Percentiles rank a stretch among this genome's conserved stretches.
These are phyloP conservation scores for Arachis monticola DNA, from an alignment of 331 rosid species.

Conservation along the genomic window DNA sequence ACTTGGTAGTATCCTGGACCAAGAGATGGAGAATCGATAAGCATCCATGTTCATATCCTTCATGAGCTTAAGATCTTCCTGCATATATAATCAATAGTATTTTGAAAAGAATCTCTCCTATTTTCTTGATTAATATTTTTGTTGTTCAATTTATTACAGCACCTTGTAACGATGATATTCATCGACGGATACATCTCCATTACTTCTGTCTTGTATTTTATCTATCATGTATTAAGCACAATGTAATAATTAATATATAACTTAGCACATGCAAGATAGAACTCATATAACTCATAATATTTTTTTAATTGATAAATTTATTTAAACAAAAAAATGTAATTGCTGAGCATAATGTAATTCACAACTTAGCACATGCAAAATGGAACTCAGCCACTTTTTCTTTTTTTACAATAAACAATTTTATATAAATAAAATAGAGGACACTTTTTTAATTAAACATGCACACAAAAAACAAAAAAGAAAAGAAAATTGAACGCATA, in stretches of 20 bases:
- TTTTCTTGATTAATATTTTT: constrained; percentile 5
- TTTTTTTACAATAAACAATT: too few species aligned
- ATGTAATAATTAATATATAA: neutral
- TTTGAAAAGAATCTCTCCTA: neutral
- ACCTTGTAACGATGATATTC: constrained; percentile 51
- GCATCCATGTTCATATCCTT: constrained; percentile 57
- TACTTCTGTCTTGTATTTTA: constrained; percentile 50
- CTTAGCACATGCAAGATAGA: too few species aligned
- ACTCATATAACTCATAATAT: too few species aligned
- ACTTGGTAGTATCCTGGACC: constrained; percentile 67
- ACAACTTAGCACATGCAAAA: too few species aligned
- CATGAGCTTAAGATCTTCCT: constrained; percentile 58
- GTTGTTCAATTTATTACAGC: neutral
- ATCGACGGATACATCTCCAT: constrained; percentile 52
- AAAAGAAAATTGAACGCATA: too few species aligned
- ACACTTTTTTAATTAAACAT: too few species aligned
- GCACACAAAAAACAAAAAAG: too few species aligned
- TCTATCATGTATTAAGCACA: constrained; percentile 37
- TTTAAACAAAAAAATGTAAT: too few species aligned
- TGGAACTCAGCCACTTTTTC: too few species aligned
- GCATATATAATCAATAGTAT: neutral
- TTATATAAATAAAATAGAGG: too few species aligned
- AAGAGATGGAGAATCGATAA: constrained; percentile 63
- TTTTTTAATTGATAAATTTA: too few species aligned
- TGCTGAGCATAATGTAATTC: too few species aligned